Percentiles rank a stretch among this genome's conserved stretches.
phyloP scores from a whole-genome alignment of 176 grass and related monocot genomes.

The Cocos nucifera region DNA sequence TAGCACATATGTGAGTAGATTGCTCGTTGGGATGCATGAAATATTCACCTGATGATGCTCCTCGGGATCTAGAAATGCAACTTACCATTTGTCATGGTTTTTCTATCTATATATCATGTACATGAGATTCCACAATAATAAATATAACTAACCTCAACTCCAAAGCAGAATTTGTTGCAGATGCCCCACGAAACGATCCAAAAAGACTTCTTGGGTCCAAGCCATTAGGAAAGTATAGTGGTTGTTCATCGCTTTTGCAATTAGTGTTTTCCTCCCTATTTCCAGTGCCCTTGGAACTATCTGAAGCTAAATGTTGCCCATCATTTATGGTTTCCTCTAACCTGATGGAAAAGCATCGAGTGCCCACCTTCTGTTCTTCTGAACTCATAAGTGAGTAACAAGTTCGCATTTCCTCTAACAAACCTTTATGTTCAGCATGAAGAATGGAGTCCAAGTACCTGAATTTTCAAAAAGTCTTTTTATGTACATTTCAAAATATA shows the following conservation, averaged over 20 bases:
- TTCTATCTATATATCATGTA: not conserved
- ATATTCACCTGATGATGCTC: no score
- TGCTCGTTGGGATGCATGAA: no score
- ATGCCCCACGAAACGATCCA: constrained; percentile 28
- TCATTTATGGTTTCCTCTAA: constrained; percentile 9
- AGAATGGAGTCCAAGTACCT: constrained; percentile 79
- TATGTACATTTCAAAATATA: not conserved
- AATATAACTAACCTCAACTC: constrained; percentile 20
- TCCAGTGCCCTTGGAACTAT: constrained; percentile 21
- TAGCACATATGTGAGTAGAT: no score
- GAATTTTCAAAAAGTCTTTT: not conserved
- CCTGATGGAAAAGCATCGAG: not conserved
- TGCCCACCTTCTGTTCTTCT: constrained; percentile 12
- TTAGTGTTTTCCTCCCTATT: not conserved
- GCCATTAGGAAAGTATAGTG: constrained; percentile 31
- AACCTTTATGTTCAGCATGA: constrained; percentile 84
- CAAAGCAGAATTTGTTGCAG: constrained; percentile 10
- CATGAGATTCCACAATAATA: not conserved
- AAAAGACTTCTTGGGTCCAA: constrained; percentile 57
- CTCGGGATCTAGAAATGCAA: no score
- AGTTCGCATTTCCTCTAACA: constrained; percentile 82
- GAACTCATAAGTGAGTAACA: constrained; percentile 43
- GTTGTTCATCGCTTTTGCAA: constrained; percentile 16
- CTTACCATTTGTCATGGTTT: no score
- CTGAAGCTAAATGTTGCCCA: constrained; percentile 12